phyloP scores from a whole-genome alignment of 1,139 yeast genomes.

The Debaryomycetaceae sp. region DNA sequence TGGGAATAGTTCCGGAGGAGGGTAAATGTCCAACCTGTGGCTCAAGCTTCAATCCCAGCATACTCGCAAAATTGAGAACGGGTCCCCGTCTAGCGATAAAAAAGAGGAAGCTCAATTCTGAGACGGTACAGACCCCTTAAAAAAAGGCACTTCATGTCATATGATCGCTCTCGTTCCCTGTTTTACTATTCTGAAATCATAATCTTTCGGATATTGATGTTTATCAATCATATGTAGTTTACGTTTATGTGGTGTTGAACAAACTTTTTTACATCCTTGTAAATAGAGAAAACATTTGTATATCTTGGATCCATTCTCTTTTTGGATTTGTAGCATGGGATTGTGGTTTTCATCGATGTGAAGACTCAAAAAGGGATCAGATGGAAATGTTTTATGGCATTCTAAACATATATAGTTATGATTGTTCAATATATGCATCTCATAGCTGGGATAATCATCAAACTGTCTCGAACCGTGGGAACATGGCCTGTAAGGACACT shows the following conservation, averaged over 20 bases:
- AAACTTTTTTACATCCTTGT: constrained; percentile 30
- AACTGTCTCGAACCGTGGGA: background rate
- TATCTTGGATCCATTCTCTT: constrained; percentile 36
- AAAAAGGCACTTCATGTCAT: background rate
- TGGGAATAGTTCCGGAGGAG: constrained; percentile 58
- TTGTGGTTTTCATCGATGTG: constrained; percentile 56
- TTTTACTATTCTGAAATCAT: constrained; percentile 36
- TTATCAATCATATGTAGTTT: constrained; percentile 44
- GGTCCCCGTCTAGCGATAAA: constrained; percentile 51
- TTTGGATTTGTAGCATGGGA: constrained; percentile 36
- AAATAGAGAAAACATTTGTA: constrained; percentile 35
- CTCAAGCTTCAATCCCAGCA: constrained; percentile 49
- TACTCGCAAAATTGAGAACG: constrained; percentile 38
- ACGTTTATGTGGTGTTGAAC: constrained; percentile 32
- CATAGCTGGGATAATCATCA: constrained; percentile 19
- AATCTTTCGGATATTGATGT: constrained; percentile 49
- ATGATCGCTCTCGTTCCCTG: constrained; percentile 11
- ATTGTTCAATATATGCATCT: constrained; percentile 22
- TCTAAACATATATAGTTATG: constrained; percentile 34
- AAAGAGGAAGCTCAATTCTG: constrained; percentile 29
- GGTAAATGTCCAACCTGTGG: constrained; percentile 57
- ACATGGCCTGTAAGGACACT: constrained; percentile 13
- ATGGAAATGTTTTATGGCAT: constrained; percentile 44
- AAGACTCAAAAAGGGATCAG: constrained; percentile 31
- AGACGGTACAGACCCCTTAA: constrained; percentile 5